Percentiles rank a stretch among this genome's conserved stretches.
These are phyloP conservation scores for Fusarium metavorans DNA, from an alignment of 2,329 filamentous ascomycete genomes.

Conservation along the genomic window DNA sequence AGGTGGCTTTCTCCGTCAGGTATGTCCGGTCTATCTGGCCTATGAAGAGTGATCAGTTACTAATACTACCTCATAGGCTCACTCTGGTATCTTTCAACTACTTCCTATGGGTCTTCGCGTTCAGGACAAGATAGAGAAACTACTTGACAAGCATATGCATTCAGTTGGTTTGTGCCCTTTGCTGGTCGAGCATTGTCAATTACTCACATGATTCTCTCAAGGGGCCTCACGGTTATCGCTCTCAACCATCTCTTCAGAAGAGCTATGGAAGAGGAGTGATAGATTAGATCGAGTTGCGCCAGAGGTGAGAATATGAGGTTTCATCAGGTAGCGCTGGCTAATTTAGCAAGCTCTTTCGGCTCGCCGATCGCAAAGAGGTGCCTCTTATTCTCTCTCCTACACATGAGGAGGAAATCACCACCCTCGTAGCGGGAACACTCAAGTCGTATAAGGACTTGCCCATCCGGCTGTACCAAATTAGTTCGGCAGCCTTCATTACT, in stretches of 20 bases:
- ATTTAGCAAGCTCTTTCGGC: constrained; percentile 75
- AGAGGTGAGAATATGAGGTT: constrained; percentile 67
- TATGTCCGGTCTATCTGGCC: constrained; percentile 49
- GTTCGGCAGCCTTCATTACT: constrained; percentile 53
- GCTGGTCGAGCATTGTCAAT: neutral
- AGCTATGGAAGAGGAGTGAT: constrained; percentile 86
- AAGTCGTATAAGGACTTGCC: constrained; percentile 90
- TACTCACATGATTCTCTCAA: constrained; percentile 44
- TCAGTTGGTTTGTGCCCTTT: constrained; percentile 66
- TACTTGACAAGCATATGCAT: constrained; percentile 92
- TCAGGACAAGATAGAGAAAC: constrained; percentile 84
- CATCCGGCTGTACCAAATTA: constrained; percentile 89
- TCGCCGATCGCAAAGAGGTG: constrained; percentile 81
- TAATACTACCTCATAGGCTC: constrained; percentile 64
- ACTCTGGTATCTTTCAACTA: constrained; percentile 92
- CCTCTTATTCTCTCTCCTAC: constrained; percentile 88
- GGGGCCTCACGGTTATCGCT: constrained; percentile 85
- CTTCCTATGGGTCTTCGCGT: constrained; percentile 88
- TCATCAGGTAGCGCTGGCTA: constrained; percentile 25
- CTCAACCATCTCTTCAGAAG: constrained; percentile 87
- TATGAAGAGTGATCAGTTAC: constrained; percentile 4
- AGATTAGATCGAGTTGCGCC: constrained; percentile 77
- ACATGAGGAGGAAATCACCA: constrained; percentile 96
- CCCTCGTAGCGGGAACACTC: constrained; percentile 77
- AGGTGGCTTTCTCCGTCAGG: constrained; percentile 80